These are phyloP conservation scores for Bidens hawaiensis DNA, from an alignment of 140 eudicot species.

Conservation along the genomic window DNA sequence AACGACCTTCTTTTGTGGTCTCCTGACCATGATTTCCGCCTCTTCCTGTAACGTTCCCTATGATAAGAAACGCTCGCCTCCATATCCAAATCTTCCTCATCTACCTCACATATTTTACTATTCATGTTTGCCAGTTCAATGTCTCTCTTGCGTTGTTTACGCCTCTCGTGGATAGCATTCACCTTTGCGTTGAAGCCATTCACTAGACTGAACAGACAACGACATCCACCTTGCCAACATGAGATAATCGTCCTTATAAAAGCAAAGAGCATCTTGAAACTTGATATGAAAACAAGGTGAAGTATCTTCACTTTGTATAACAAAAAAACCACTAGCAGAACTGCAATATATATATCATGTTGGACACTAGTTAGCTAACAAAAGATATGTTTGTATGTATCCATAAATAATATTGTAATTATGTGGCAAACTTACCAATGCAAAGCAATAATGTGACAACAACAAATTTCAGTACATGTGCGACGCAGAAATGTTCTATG, in stretches of 20 bases:
- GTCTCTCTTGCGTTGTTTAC: conserved; percentile 18
- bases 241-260: conserved; percentile 3
- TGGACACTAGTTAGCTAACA: not conserved
- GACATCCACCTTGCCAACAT: conserved; percentile 14
- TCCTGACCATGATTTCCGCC: conserved; percentile 16
- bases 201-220: no score
- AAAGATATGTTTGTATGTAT: not conserved
- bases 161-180: not conserved
- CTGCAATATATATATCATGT: conserved; percentile 25
- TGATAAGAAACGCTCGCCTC: conserved; percentile 19
- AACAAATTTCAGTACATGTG: conserved; percentile 53
- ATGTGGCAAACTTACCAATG: conserved; percentile 44
- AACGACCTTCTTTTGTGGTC: conserved; percentile 30
- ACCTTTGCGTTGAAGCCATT: not conserved
- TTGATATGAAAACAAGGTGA: conserved; percentile 23
- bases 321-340: conserved; percentile 25
- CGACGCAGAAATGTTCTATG: conserved; percentile 66
- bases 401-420: not conserved
- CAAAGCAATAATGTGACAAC: conserved; percentile 43
- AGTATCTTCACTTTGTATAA: conserved; percentile 23
- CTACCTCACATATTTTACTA: not conserved
- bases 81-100: conserved; percentile 8
- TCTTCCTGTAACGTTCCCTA: conserved; percentile 5
- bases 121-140: conserved; percentile 26
- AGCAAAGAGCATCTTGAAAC: conserved; percentile 9